These are phyloP conservation scores for Sordaria brevicollis DNA, from an alignment of 495 filamentous ascomycete genomes.

Conservation along the genomic window DNA sequence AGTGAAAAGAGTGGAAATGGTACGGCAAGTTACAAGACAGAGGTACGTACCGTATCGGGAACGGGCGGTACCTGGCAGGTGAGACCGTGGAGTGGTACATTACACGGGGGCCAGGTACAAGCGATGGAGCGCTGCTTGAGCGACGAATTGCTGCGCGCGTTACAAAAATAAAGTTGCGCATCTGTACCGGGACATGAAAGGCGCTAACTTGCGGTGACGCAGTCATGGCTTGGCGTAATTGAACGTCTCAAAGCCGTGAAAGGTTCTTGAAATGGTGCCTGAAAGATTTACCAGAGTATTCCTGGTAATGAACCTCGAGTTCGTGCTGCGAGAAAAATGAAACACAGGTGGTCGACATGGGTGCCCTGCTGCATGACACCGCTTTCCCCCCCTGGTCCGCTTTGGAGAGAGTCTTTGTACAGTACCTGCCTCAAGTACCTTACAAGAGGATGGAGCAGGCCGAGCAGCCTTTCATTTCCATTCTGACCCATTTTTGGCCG, in stretches of 20 bases:
- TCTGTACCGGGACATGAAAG: conserved; percentile 9
- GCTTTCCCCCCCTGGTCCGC: conserved; percentile 14
- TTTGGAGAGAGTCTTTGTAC: not conserved
- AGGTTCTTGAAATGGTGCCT: conserved; percentile 1
- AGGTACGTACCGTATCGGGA: not conserved
- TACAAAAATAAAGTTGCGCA: conserved; percentile 8
- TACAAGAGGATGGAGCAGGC: not conserved
- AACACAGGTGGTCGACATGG: conserved; percentile 18
- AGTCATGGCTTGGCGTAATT: conserved; percentile 21
- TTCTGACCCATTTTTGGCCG: not conserved
- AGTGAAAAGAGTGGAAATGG: not conserved
- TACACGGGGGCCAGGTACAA: conserved; percentile 8
- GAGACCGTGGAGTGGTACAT: conserved; percentile 11
- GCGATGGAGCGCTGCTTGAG: not conserved
- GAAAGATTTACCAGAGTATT: not conserved
- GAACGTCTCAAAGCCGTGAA: conserved; percentile 8
- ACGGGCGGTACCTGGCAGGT: conserved; percentile 12
- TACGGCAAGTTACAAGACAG: not conserved
- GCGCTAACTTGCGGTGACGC: conserved; percentile 30
- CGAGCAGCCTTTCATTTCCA: not conserved
- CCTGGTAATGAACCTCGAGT: conserved; percentile 14
- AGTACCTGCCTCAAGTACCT: conserved; percentile 6
- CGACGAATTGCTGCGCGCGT: not conserved
- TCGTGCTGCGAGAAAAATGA: conserved; percentile 19
- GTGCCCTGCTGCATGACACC: conserved; percentile 15